These are phyloP conservation scores for Alternaria gaisen DNA, from an alignment of 2,329 filamentous ascomycete genomes.

Conservation along the genomic window DNA sequence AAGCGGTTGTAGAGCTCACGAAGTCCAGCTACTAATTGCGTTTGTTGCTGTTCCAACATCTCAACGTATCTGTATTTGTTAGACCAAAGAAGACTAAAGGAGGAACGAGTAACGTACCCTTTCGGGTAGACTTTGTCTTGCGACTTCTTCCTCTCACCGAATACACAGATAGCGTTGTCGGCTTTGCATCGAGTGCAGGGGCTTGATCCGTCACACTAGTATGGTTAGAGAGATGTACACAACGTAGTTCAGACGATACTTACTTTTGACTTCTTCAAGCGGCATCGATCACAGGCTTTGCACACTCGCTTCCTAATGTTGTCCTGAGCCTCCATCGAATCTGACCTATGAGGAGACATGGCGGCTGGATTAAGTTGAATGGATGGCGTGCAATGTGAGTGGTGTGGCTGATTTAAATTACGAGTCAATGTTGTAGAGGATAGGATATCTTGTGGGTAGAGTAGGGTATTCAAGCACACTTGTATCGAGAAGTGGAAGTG, in stretches of 20 bases:
- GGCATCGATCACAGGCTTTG: slow-evolving; percentile 72
- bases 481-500: slow-evolving; percentile 26
- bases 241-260: slow-evolving; percentile 16
- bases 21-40: slow-evolving; percentile 67
- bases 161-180: slow-evolving; percentile 71
- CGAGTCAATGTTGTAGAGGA: slow-evolving; percentile 12
- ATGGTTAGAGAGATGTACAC: slow-evolving; percentile 17
- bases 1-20: slow-evolving; percentile 67
- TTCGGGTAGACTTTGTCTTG: slow-evolving; percentile 75
- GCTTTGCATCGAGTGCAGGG: slow-evolving; percentile 69
- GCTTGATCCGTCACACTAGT: slow-evolving; percentile 67
- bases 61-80: slow-evolving; percentile 64
- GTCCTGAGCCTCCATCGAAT: slow-evolving; percentile 54
- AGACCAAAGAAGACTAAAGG: slow-evolving; percentile 7
- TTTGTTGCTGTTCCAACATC: slow-evolving; percentile 72
- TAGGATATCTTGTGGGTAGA: slow-evolving; percentile 14
- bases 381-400: not conserved
- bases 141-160: slow-evolving; percentile 71
- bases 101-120: slow-evolving; percentile 56
- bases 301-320: slow-evolving; percentile 69
- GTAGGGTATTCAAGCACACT: slow-evolving; percentile 5
- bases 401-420: slow-evolving; percentile 1
- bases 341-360: slow-evolving; percentile 49
- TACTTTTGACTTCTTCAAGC: slow-evolving; percentile 73
- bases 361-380: slow-evolving; percentile 7